Percentiles rank a stretch among this genome's conserved stretches.
phyloP scores from a whole-genome alignment of 495 filamentous ascomycete species.

The Annulohypoxylon bovei region DNA sequence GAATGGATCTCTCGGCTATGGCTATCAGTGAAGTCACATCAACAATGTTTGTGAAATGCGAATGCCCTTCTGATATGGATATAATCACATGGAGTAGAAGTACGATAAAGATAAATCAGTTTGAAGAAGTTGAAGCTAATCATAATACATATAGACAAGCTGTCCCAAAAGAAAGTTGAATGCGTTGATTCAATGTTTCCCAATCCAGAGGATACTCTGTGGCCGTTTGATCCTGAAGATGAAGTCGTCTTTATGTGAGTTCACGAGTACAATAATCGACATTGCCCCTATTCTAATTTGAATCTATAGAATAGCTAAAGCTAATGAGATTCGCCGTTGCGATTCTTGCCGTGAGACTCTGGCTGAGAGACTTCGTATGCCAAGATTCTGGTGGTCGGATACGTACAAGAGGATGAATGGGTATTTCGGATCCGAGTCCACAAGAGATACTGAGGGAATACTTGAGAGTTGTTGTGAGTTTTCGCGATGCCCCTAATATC shows the following conservation, averaged over 20 bases:
- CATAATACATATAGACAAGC: not conserved
- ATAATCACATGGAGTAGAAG: not conserved
- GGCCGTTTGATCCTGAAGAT: not conserved
- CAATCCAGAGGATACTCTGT: not conserved
- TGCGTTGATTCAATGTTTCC: not conserved
- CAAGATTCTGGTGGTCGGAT: not conserved
- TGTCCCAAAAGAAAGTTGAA: not conserved
- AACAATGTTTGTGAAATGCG: not conserved
- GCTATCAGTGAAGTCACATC: not conserved
- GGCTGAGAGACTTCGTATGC: not conserved
- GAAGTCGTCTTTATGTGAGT: not conserved
- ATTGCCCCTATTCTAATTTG: not conserved
- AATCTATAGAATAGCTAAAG: not conserved
- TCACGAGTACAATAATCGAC: not conserved
- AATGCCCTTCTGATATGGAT: not conserved
- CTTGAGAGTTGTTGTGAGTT: not conserved
- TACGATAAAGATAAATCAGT: not conserved
- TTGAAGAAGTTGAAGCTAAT: not conserved
- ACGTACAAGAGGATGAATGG: constrained; percentile 7
- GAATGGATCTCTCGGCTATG: not conserved
- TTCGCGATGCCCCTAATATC: not conserved
- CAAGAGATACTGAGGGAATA: not conserved
- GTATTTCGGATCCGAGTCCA: not conserved
- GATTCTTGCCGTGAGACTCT: not conserved
- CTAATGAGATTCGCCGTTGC: not conserved